Evolutionary conservation across 2,329 filamentous ascomycete genomes (phyloP).

Genomic region (Diatrype stigma): DNA sequence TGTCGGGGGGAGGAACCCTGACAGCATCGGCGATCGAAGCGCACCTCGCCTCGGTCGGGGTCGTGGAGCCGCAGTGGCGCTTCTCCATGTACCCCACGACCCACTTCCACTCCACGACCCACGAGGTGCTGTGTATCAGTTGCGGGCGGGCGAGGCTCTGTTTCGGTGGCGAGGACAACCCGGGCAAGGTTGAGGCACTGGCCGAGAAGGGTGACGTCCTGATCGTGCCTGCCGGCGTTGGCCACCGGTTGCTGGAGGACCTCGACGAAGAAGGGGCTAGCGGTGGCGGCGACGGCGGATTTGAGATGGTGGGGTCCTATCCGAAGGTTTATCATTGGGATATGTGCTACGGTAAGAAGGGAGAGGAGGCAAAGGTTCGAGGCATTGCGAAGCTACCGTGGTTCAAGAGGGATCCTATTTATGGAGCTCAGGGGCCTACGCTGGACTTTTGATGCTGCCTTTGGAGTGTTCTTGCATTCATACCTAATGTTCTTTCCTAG

Average conservation of each 20-base stretch:
- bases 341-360: conserved; percentile 64
- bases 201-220: conserved; percentile 60
- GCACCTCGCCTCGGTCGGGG: conserved; percentile 48
- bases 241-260: conserved; percentile 59
- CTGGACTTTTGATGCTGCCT: conserved; percentile 30
- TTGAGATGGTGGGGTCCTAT: conserved; percentile 67
- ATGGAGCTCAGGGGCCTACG: conserved; percentile 50
- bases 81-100: conserved; percentile 64
- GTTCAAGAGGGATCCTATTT: conserved; percentile 59
- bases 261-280: conserved; percentile 14
- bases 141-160: conserved; percentile 56
- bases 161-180: conserved; percentile 63
- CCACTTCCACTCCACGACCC: conserved; percentile 65
- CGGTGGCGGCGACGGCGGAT: conserved; percentile 29
- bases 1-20: neutral
- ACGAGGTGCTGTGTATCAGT: conserved; percentile 62
- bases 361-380: conserved; percentile 49
- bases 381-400: conserved; percentile 47
- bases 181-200: conserved; percentile 48
- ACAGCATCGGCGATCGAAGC: conserved; percentile 49
- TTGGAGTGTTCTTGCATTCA: neutral
- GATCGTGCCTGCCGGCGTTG: conserved; percentile 62
- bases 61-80: conserved; percentile 61
- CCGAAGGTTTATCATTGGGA: conserved; percentile 58
- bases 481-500: too few relatives aligned